phyloP scores from a whole-genome alignment of 2,329 filamentous ascomycete species.

The Alternaria sp. region DNA sequence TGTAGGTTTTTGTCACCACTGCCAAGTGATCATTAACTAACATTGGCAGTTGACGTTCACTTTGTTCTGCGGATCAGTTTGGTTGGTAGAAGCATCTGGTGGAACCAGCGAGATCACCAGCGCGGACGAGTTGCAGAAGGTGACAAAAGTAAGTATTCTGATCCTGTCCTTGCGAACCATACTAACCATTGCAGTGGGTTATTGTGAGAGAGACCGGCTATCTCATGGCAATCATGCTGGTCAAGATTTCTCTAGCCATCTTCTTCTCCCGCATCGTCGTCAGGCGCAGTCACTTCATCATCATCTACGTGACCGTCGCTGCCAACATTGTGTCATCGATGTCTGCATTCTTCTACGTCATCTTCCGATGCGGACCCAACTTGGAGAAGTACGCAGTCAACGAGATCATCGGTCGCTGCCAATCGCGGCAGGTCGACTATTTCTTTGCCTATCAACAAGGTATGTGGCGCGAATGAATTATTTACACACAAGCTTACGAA shows the following conservation, averaged over 20 bases:
- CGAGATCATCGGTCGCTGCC: slow-evolving; percentile 48
- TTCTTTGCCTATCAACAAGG: slow-evolving; percentile 56
- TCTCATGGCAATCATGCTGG: slow-evolving; percentile 47
- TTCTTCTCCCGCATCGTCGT: slow-evolving; percentile 55
- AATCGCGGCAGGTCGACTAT: slow-evolving; percentile 56
- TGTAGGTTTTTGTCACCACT: slow-evolving; percentile 28
- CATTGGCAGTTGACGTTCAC: slow-evolving; percentile 40
- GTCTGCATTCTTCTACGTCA: slow-evolving; percentile 57
- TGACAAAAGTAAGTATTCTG: slow-evolving; percentile 34
- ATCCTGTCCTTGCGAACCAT: neutral
- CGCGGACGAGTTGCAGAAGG: slow-evolving; percentile 24
- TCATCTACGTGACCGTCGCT: slow-evolving; percentile 48
- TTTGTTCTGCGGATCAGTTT: slow-evolving; percentile 35
- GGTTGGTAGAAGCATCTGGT: slow-evolving; percentile 39
- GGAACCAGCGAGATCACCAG: slow-evolving; percentile 41
- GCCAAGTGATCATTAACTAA: slow-evolving; percentile 3
- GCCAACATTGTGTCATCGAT: slow-evolving; percentile 43
- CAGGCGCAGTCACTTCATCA: slow-evolving; percentile 47
- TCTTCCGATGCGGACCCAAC: slow-evolving; percentile 57
- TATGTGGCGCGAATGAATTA: neutral
- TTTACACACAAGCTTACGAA: neutral
- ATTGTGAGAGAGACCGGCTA: slow-evolving; percentile 49
- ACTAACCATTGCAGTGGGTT: slow-evolving; percentile 35
- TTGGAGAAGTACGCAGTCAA: slow-evolving; percentile 38
- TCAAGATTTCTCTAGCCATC: slow-evolving; percentile 55